Conservation (phyloP, 1,284 basidiomycete species). For the Rhizoctonia solani region DNA sequence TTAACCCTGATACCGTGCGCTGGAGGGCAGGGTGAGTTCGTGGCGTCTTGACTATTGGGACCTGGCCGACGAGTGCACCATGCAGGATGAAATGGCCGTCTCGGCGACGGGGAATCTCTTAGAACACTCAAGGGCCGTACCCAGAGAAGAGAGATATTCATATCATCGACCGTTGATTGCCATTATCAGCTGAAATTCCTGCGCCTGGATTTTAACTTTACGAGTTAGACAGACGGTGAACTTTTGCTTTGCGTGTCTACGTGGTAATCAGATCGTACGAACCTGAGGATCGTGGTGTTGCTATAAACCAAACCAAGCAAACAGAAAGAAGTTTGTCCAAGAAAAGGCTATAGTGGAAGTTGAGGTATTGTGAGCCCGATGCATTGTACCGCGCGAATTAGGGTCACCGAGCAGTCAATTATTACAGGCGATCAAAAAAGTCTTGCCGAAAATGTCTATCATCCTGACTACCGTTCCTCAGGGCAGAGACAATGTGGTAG, state of each 20-base stretch:
- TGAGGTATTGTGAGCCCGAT: background rate
- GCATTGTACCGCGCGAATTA: background rate
- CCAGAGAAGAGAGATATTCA: conserved; percentile 19
- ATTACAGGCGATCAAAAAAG: background rate
- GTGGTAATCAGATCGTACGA: background rate
- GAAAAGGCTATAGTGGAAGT: background rate
- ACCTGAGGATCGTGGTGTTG: too few species aligned
- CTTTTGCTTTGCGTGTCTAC: background rate
- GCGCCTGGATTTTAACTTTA: conserved; percentile 14
- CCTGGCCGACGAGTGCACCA: too few species aligned
- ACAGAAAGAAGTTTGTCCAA: background rate
- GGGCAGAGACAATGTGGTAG: background rate
- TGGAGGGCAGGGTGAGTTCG: conserved; percentile 13
- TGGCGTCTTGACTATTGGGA: background rate
- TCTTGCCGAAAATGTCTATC: background rate
- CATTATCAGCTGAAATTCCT: conserved; percentile 21
- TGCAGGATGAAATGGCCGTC: background rate
- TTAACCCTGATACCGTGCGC: too few species aligned
- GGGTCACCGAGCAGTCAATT: background rate
- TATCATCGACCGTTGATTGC: conserved; percentile 22
- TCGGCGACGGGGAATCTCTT: background rate
- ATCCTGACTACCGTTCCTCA: background rate
- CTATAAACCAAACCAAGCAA: too few species aligned
- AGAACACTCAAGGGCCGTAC: background rate
- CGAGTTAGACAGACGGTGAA: conserved; percentile 16